Evolutionary conservation across 139 green algal species (phyloP).

Genomic region (Ulvella scutata): DNA sequence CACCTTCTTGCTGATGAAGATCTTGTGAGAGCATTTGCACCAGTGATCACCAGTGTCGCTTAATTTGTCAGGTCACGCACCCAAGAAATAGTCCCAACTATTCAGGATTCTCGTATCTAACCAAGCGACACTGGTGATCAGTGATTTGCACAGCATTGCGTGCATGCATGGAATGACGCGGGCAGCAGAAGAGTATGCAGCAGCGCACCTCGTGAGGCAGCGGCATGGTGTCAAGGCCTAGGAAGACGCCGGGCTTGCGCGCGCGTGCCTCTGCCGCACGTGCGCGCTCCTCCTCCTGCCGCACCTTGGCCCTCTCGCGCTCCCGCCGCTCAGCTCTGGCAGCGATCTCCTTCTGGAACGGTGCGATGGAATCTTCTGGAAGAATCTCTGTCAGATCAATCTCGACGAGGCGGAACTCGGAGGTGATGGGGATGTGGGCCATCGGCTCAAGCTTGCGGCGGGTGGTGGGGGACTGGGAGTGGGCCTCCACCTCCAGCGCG

Average conservation of each 20-base stretch:
- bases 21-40: no score
- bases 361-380: conserved; percentile 31
- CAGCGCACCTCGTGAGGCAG: not conserved
- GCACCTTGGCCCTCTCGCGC: conserved; percentile 9
- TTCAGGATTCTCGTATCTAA: no score
- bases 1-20: no score
- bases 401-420: conserved; percentile 32
- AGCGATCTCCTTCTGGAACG: conserved; percentile 48
- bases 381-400: conserved; percentile 30
- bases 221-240: not conserved
- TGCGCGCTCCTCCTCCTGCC: not conserved
- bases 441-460: conserved; percentile 36
- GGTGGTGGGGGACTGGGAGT: conserved; percentile 29
- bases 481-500: conserved; percentile 57
- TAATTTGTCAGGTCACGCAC: no score
- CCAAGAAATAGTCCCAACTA: no score
- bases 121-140: no score
- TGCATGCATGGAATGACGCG: not conserved
- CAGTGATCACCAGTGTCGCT: no score
- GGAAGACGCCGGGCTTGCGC: not conserved
- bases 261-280: not conserved
- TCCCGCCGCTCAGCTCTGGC: conserved; percentile 26
- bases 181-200: not conserved
- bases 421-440: conserved; percentile 44
- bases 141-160: no score